Conservation (phyloP, 495 filamentous ascomycete genomes). For the Thozetella sp. region DNA sequence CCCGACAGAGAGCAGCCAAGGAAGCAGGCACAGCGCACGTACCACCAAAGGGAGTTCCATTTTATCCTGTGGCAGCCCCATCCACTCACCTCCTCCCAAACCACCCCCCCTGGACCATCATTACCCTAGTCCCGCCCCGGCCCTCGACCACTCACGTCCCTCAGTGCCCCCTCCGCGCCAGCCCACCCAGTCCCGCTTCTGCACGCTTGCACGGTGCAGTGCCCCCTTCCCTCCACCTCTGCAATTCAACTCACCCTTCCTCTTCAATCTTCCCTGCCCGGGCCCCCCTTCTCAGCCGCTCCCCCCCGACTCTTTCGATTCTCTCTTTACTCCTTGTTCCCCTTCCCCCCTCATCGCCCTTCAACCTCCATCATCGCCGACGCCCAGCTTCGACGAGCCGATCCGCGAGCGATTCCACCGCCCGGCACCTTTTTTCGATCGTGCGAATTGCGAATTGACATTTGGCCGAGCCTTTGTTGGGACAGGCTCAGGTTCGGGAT, state of each 20-base stretch:
- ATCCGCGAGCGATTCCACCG: constrained; percentile 13
- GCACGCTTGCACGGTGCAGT: constrained; percentile 2
- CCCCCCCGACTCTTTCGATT: neutral
- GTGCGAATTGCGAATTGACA: constrained; percentile 8
- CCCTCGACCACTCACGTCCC: neutral
- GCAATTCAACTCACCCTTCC: constrained; percentile 5
- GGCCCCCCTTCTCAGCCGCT: neutral
- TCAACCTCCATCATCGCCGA: neutral
- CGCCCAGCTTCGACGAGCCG: constrained; percentile 9
- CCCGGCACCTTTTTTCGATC: too few relatives aligned
- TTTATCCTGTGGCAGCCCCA: neutral
- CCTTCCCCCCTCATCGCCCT: constrained; percentile 9
- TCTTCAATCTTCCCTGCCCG: neutral
- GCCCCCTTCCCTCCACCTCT: constrained; percentile 8
- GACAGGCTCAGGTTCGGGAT: constrained; percentile 7
- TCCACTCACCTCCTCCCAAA: neutral
- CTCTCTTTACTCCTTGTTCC: constrained; percentile 1
- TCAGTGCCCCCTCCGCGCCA: neutral
- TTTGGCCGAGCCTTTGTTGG: neutral
- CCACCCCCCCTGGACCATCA: neutral
- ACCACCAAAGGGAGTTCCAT: neutral
- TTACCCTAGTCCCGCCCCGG: neutral
- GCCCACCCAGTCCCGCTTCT: constrained; percentile 4
- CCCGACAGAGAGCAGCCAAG: neutral
- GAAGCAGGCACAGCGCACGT: neutral